These are phyloP conservation scores for Aspergillus hiratsukae DNA, from an alignment of 2,329 filamentous ascomycete genomes.

Conservation along the genomic window DNA sequence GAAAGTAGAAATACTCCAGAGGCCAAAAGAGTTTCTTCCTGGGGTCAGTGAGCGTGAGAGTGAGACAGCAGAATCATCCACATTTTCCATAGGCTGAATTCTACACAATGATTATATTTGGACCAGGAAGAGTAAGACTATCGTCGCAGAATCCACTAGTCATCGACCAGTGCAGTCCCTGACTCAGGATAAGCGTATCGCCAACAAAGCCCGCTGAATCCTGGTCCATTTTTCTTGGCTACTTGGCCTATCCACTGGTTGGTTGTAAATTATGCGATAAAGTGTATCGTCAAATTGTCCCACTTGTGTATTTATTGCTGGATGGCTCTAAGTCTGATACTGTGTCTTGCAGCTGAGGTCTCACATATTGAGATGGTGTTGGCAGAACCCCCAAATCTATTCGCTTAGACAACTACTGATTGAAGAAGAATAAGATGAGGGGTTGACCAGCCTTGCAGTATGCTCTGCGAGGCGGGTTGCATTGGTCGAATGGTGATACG, in stretches of 20 bases:
- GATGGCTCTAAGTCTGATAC: not conserved
- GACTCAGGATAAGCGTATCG: constrained; percentile 30
- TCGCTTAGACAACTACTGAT: not conserved
- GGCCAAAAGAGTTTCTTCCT: not conserved
- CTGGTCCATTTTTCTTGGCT: constrained; percentile 22
- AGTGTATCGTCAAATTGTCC: not conserved
- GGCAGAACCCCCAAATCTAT: not conserved
- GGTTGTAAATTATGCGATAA: not conserved
- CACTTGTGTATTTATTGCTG: not conserved
- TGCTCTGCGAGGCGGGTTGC: not conserved
- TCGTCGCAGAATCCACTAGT: not conserved
- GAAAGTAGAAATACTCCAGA: too few species aligned
- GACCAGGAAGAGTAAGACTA: not conserved
- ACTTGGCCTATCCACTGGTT: constrained; percentile 16
- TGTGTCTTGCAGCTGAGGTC: not conserved
- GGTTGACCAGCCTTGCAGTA: not conserved
- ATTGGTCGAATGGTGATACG: not conserved
- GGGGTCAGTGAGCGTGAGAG: not conserved
- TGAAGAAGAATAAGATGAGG: not conserved
- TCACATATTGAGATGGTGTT: not conserved
- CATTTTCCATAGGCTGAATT: not conserved
- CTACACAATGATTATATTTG: not conserved
- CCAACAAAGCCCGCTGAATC: constrained; percentile 26
- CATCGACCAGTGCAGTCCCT: not conserved
- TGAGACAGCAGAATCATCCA: not conserved